Conservation (phyloP, 1,284 basidiomycete genomes). For the Lentinula novae-zelandiae region DNA sequence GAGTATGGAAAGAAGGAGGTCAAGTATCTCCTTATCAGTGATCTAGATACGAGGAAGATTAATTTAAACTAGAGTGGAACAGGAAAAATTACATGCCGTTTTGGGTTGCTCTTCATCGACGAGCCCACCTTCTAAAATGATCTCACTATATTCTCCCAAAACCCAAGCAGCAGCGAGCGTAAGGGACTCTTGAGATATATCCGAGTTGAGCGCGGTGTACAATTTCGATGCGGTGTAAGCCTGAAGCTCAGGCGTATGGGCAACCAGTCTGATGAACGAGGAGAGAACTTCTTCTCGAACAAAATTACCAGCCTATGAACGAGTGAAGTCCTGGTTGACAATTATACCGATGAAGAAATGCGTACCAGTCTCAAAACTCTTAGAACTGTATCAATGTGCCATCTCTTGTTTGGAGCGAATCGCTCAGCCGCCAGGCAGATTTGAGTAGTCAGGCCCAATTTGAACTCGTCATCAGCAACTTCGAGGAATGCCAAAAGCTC, state of each 20-base stretch:
- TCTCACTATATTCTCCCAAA: conserved; percentile 95
- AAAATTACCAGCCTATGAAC: conserved; percentile 88
- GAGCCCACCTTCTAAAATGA: conserved; percentile 85
- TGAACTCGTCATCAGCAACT: conserved; percentile 99
- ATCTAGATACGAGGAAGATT: conserved; percentile 39
- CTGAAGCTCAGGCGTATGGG: conserved; percentile 96
- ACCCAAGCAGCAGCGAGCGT: conserved; percentile 95
- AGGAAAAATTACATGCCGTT: conserved; percentile 36
- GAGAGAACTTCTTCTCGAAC: conserved; percentile 96
- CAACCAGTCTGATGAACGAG: conserved; percentile 93
- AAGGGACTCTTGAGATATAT: conserved; percentile 95
- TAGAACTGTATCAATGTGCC: conserved; percentile 98
- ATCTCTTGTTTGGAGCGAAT: conserved; percentile 96
- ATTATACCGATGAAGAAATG: background rate
- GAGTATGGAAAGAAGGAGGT: conserved; percentile 84
- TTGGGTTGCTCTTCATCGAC: conserved; percentile 84
- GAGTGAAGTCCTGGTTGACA: background rate
- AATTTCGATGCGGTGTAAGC: conserved; percentile 94
- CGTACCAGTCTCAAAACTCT: conserved; percentile 88
- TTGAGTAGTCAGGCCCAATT: conserved; percentile 96
- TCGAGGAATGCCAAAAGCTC: conserved; percentile 96
- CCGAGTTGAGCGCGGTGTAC: conserved; percentile 82
- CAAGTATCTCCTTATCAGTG: conserved; percentile 80
- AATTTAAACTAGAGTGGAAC: background rate
- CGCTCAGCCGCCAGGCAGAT: conserved; percentile 95